These are phyloP conservation scores for Marasmius oreades DNA, from an alignment of 1,284 basidiomycete species.

Conservation along the genomic window DNA sequence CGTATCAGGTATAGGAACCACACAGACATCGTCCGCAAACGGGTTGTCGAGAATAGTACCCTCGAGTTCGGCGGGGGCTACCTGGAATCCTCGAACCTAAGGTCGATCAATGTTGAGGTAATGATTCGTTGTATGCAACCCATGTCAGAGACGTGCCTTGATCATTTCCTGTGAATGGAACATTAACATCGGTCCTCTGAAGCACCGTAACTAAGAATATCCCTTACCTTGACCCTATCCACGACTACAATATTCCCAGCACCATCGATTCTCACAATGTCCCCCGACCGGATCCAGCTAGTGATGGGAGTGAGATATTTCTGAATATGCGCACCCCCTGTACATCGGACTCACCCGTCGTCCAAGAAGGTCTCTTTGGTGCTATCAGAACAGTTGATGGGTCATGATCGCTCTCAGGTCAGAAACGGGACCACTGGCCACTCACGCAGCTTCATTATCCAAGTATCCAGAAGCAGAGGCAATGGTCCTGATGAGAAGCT, in stretches of 20 bases:
- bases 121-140: not conserved
- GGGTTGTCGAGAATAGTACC: conserved; percentile 56
- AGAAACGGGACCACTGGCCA: conserved; percentile 10
- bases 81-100: conserved; percentile 42
- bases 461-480: conserved; percentile 43
- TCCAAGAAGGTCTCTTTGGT: conserved; percentile 31
- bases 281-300: conserved; percentile 53
- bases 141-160: conserved; percentile 17
- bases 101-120: not conserved
- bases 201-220: not conserved
- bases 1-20: conserved; percentile 60
- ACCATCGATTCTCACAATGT: conserved; percentile 42
- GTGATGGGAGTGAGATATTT: conserved; percentile 2
- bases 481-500: conserved; percentile 40
- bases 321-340: not conserved
- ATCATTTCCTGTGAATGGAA: conserved; percentile 28
- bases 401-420: not conserved
- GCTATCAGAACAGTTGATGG: conserved; percentile 13
- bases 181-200: not conserved
- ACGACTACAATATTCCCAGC: conserved; percentile 46
- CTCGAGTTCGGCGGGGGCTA: conserved; percentile 51
- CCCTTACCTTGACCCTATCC: conserved; percentile 49
- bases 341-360: conserved; percentile 23
- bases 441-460: conserved; percentile 48
- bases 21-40: conserved; percentile 49